Evolutionary conservation across 2,329 filamentous ascomycete genomes (phyloP), one percentile per base, ranked within the genome.

Genomic region (Colletotrichum liriopes): DNA sequence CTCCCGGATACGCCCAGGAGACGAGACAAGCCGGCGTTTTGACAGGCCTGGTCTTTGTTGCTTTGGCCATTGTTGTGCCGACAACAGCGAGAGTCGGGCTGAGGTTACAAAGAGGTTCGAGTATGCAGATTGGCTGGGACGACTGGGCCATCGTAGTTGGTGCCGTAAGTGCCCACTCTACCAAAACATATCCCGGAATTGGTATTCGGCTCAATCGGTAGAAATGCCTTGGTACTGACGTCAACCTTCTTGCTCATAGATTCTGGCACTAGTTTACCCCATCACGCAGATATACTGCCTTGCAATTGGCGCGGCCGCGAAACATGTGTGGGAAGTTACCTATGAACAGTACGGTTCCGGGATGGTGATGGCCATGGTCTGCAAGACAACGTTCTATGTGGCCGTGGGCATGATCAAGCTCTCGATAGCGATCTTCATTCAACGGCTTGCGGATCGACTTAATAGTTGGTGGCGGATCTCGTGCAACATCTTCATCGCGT

Each of bases 371-470:
- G 68, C 71, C 8, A 69, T 76, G 26, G 71, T 74, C 65, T 39
- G 62, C 47, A 76, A 77, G 52, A 67, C 76, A 26, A 61, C 80
- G 14, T 80, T 80, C 71, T 81, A 76, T 60, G 63, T 77, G 29
- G 75, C 76, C 5, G 75, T 81, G 6, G 80, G 80, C n/a, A 73
- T 82, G 37, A 78, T 81, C 67, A 82, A 83, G 66, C 76, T 82
- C 26, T 81, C 79, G 5, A 81, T 83, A n/a, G 76, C 77, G 11
- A 74, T 80, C 35, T 83, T 82, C 73, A 81, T 82, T 55, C 76
- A 79, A n/a, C 77, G 81, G 8, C 76, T 83, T 5, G 81, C 81
- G 9, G 75, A 78, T n/a, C 73, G 79, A 9, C 76, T 77, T 12
- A 78, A 78, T 2, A 45, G 41, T 9, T 70, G 60, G 43, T 82